These are phyloP conservation scores for Hypoxylon sp. DNA, from an alignment of 2,329 filamentous ascomycete species.

Conservation along the genomic window DNA sequence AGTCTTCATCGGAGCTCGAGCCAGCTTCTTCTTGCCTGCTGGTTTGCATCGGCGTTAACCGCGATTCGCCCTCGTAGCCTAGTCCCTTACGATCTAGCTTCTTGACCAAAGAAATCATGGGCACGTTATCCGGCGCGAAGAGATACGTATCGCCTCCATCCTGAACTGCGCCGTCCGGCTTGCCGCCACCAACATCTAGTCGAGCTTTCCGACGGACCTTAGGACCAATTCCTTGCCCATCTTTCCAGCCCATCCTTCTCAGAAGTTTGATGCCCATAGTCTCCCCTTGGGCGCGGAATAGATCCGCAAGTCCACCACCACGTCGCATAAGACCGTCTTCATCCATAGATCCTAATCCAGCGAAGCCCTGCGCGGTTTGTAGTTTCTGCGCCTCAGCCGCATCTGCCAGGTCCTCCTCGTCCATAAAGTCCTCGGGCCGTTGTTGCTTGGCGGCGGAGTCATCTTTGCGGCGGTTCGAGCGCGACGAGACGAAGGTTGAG, in stretches of 20 bases:
- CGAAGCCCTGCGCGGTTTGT: constrained; percentile 80
- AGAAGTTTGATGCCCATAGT: constrained; percentile 90
- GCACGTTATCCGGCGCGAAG: constrained; percentile 87
- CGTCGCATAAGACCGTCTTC: constrained; percentile 64
- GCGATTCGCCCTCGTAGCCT: constrained; percentile 73
- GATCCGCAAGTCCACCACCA: constrained; percentile 73
- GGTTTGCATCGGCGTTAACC: constrained; percentile 59
- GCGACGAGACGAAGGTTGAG: constrained; percentile 91
- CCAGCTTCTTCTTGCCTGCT: constrained; percentile 49
- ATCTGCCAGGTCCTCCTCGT: constrained; percentile 93
- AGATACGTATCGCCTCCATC: constrained; percentile 70
- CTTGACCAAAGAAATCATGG: constrained; percentile 74
- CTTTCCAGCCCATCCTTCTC: constrained; percentile 95
- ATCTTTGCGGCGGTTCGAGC: constrained; percentile 81
- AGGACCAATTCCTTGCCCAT: constrained; percentile 92
- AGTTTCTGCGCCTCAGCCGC: constrained; percentile 83
- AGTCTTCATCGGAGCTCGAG: constrained; percentile 62
- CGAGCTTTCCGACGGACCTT: constrained; percentile 83
- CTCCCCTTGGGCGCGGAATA: constrained; percentile 81
- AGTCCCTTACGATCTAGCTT: constrained; percentile 80
- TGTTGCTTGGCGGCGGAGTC: constrained; percentile 63
- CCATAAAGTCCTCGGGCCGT: constrained; percentile 94
- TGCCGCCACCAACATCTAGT: constrained; percentile 65
- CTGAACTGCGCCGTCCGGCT: constrained; percentile 55
- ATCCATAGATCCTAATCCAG: constrained; percentile 79